Conservation (phyloP, 148 eudicot species). For the Chenopodium suecicum region DNA sequence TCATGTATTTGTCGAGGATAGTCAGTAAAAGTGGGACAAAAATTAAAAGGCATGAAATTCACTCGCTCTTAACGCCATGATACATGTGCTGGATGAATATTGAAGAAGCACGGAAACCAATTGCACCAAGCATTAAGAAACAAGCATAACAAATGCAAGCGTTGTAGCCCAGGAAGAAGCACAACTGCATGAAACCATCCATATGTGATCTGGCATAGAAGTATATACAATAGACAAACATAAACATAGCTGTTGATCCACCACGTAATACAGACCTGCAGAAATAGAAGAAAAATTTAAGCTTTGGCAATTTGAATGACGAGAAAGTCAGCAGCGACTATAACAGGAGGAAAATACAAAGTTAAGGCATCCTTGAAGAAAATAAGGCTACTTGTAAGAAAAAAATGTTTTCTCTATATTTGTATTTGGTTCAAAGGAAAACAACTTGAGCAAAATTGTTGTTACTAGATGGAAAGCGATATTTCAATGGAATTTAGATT, state of each 20-base stretch:
- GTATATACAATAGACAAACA: slow-evolving; percentile 56
- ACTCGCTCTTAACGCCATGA: slow-evolving; percentile 69
- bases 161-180: slow-evolving; percentile 64
- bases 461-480: background rate
- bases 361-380: background rate
- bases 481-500: background rate
- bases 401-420: background rate
- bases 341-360: background rate
- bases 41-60: slow-evolving; percentile 9
- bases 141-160: slow-evolving; percentile 68
- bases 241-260: slow-evolving; percentile 65
- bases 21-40: background rate
- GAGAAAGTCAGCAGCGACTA: background rate
- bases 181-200: slow-evolving; percentile 68
- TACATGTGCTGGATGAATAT: slow-evolving; percentile 54
- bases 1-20: background rate
- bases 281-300: background rate
- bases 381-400: background rate
- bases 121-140: slow-evolving; percentile 74
- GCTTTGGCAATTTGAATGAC: background rate
- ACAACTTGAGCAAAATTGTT: background rate
- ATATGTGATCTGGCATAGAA: slow-evolving; percentile 61
- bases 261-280: slow-evolving; percentile 78
- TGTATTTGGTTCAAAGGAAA: background rate
- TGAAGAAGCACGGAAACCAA: slow-evolving; percentile 61